phyloP scores from a whole-genome alignment of 345 rosid genomes.

The Diplotaxis tenuifolia region DNA sequence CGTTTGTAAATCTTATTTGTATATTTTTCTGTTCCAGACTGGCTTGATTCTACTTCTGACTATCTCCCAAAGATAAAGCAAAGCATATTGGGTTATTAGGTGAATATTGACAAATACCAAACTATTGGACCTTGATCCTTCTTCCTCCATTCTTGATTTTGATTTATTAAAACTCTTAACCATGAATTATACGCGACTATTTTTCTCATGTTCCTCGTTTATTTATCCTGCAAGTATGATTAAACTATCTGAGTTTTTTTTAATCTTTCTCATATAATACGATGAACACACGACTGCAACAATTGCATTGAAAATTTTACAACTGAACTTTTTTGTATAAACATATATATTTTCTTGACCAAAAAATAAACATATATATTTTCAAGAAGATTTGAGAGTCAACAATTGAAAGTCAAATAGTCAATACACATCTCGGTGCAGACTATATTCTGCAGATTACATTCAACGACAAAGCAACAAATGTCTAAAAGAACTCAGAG shows the following conservation, averaged over 20 bases:
- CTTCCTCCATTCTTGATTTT: background rate
- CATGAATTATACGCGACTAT: conserved; percentile 19
- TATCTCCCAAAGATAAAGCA: conserved; percentile 49
- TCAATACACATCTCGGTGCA: too few relatives aligned
- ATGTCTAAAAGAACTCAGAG: too few relatives aligned
- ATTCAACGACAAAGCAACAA: too few relatives aligned
- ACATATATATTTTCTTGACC: too few relatives aligned
- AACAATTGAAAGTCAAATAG: too few relatives aligned
- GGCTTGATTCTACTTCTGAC: background rate
- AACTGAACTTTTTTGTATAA: background rate
- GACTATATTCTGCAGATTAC: too few relatives aligned
- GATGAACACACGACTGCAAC: background rate
- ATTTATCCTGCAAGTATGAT: background rate
- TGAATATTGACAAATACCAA: conserved; percentile 5
- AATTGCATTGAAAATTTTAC: background rate
- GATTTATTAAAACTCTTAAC: conserved; percentile 1
- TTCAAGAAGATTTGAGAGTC: background rate
- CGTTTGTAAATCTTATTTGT: background rate
- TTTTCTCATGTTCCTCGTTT: background rate
- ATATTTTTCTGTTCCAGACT: background rate
- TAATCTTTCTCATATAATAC: background rate
- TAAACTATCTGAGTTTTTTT: background rate
- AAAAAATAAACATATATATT: too few relatives aligned
- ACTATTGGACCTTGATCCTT: background rate
- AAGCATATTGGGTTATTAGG: conserved; percentile 47